These are phyloP conservation scores for Flaveria linearis DNA, from an alignment of 129 eudicot species.

Conservation along the genomic window DNA sequence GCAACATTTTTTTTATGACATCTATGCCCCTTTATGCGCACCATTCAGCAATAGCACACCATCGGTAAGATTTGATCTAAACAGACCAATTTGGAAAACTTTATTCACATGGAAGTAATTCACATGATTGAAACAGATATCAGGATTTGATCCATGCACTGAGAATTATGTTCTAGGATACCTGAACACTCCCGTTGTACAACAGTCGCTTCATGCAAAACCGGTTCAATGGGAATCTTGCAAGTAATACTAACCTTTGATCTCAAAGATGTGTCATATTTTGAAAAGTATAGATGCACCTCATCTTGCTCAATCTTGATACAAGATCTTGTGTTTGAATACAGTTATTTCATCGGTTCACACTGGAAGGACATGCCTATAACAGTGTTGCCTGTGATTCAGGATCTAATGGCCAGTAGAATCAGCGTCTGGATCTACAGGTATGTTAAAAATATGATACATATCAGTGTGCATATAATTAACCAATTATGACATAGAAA, in stretches of 20 bases:
- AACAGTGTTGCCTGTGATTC: not conserved
- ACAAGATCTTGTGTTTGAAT: not conserved
- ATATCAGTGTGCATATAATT: not conserved
- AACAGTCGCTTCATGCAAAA: constrained; percentile 12
- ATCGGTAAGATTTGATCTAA: not conserved
- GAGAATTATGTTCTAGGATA: not conserved
- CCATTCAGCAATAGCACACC: not conserved
- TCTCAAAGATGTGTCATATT: not conserved
- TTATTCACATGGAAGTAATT: not conserved
- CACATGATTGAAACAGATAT: not conserved
- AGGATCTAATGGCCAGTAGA: not conserved
- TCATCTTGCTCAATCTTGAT: not conserved
- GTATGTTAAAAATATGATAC: not conserved
- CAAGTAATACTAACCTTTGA: not conserved
- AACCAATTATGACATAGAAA: not conserved
- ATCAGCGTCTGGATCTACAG: constrained; percentile 5
- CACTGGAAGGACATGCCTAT: not conserved
- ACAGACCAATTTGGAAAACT: not conserved
- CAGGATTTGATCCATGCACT: not conserved
- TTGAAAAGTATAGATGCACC: not conserved
- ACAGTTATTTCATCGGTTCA: not conserved
- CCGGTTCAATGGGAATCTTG: not conserved
- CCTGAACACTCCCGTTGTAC: not conserved
- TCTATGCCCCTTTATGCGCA: constrained; percentile 8
- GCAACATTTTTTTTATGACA: not conserved